A percentile compares a stretch with the other conserved stretches of the same genome.
Evolutionary conservation across 2,329 filamentous ascomycete genomes (phyloP).

Genomic region (Aureobasidium sp.): DNA sequence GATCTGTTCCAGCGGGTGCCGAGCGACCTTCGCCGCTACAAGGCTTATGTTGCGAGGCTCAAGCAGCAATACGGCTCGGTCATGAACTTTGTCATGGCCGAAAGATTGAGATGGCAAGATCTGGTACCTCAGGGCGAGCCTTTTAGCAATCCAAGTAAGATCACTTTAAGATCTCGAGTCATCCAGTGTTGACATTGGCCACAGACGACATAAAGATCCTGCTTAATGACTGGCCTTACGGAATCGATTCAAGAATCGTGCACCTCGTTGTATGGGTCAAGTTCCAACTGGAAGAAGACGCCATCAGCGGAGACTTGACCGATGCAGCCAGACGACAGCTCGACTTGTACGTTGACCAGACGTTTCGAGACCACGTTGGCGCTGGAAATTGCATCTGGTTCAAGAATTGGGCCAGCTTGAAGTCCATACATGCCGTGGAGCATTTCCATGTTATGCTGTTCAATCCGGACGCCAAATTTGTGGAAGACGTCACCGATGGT

Average conservation of each 20-base stretch:
- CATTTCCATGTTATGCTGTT: constrained; percentile 94
- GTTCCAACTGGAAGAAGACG: constrained; percentile 66
- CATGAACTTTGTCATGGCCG: constrained; percentile 62
- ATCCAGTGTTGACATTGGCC: neutral
- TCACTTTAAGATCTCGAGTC: neutral
- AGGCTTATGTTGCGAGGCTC: constrained; percentile 57
- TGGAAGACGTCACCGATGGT: constrained; percentile 61
- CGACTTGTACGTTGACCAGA: constrained; percentile 58
- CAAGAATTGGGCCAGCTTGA: constrained; percentile 80
- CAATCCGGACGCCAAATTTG: constrained; percentile 60
- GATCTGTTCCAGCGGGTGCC: constrained; percentile 70
- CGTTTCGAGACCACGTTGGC: constrained; percentile 50
- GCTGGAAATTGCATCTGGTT: constrained; percentile 65
- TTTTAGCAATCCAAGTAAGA: constrained; percentile 35
- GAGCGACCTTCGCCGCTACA: constrained; percentile 68
- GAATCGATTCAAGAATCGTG: constrained; percentile 65
- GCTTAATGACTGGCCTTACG: constrained; percentile 92
- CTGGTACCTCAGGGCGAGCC: constrained; percentile 31
- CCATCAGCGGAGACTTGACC: constrained; percentile 57
- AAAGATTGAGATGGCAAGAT: constrained; percentile 61
- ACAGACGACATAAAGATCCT: constrained; percentile 62
- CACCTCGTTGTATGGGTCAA: constrained; percentile 94
- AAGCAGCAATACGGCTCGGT: constrained; percentile 64
- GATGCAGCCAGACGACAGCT: constrained; percentile 54
- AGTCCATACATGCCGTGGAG: constrained; percentile 79